Evolutionary conservation across 2,329 filamentous ascomycete genomes (phyloP), one percentile per base, ranked within the genome.

Genomic region (Fusarium xyrophilum): DNA sequence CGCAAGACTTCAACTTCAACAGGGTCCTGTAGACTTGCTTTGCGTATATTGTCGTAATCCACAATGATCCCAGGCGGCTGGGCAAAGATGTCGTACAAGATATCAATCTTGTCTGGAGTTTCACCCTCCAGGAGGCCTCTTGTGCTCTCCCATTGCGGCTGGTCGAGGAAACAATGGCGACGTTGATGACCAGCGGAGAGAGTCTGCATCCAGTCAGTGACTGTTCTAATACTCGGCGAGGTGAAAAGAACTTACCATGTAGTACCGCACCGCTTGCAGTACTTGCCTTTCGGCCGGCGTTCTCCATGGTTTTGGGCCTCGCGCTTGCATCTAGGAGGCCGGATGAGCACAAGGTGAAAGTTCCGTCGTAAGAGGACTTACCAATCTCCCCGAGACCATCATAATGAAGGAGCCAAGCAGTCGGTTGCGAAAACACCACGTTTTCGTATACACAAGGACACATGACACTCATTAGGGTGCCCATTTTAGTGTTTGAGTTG

Each of bases 361-460:
- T 5, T 4, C 2, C 7, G 9, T 3, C 6, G 5, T 36, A 13
- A 12, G 6, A 7, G 3, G 10, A 28, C 63, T 4, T 40, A 63
- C 64, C 5, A 67, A 12, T 59, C 43, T 67, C 2, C 2, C 57
- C 64, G 11, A 67, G 14, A 1, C 64, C 64, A 19, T 67, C 63
- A 27, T 67, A 67, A 27, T 67, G 64, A 11, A 67, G 48, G 4
- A 67, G 64, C 64, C 64, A 67, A 3, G 64, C 64, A 10, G 35
- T 63, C 3, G 64, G 63, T 6, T 67, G 64, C 8, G 64, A 67
- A 14, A 67, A 67, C 0, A 59, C 51, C 2, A 67, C 28, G 1
- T 67, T 67, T 19, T 67, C 64, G 19, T 67, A 67, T 4, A 67
- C 42, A 5, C 64, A 67, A 27, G 67, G 64, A 39, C 64, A 67